phyloP scores from a whole-genome alignment of 2,329 filamentous ascomycete species.

The Mycosphaerella sp. region DNA sequence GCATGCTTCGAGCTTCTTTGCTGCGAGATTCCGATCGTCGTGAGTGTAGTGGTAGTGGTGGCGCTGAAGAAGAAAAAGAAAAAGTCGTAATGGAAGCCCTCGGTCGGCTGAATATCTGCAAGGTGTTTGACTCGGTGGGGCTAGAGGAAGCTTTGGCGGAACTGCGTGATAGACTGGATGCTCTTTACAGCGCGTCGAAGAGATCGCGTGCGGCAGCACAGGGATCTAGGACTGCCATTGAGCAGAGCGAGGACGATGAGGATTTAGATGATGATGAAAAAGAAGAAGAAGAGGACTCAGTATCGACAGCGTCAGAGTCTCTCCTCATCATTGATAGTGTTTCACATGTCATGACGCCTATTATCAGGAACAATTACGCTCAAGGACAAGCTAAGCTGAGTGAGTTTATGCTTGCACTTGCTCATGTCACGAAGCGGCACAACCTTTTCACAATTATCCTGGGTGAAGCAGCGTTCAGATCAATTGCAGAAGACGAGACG shows the following conservation, averaged over 20 bases:
- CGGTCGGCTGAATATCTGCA: constrained; percentile 44
- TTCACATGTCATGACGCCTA: constrained; percentile 24
- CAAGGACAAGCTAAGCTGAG: constrained; percentile 39
- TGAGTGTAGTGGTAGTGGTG: neutral
- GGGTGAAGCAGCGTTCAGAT: constrained; percentile 12
- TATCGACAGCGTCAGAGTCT: neutral
- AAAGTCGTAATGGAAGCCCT: constrained; percentile 31
- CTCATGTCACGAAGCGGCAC: constrained; percentile 35
- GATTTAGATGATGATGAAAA: constrained; percentile 36
- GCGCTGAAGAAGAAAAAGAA: too few relatives aligned
- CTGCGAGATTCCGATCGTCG: constrained; percentile 7
- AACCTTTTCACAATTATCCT: constrained; percentile 34
- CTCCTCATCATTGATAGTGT: constrained; percentile 30
- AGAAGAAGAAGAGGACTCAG: neutral
- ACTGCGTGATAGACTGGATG: constrained; percentile 34
- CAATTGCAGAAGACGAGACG: constrained; percentile 21
- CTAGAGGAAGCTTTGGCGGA: constrained; percentile 44
- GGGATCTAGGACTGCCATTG: constrained; percentile 26
- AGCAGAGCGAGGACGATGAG: constrained; percentile 35
- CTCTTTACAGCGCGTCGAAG: neutral
- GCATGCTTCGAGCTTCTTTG: neutral
- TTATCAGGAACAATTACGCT: constrained; percentile 27
- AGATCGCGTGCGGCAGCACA: neutral
- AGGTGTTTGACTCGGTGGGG: constrained; percentile 47
- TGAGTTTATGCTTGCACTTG: constrained; percentile 39